Conservation (phyloP, 2,329 filamentous ascomycete species). For the Colletotrichum spaethianum region DNA sequence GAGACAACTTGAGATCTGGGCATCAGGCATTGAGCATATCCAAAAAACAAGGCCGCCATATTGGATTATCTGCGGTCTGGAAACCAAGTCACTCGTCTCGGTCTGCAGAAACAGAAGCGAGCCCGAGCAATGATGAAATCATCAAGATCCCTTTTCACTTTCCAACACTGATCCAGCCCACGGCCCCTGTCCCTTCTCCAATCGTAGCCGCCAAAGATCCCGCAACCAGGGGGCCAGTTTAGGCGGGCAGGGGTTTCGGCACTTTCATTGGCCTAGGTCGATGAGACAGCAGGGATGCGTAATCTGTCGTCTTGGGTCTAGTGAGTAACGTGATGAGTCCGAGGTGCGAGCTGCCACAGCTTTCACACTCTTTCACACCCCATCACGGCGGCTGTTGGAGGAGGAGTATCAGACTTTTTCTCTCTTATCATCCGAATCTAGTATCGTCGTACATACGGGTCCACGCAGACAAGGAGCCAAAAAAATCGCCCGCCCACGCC, state of each 20-base stretch:
- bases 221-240: conserved; percentile 46
- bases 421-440: neutral
- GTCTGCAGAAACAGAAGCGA: conserved; percentile 25
- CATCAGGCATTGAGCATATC: neutral
- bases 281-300: conserved; percentile 47
- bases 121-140: conserved; percentile 11
- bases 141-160: neutral
- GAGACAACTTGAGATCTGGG: neutral
- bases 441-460: neutral
- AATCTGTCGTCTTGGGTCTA: conserved; percentile 37
- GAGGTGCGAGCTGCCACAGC: conserved; percentile 46
- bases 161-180: neutral
- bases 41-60: neutral
- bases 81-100: conserved; percentile 20
- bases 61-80: neutral
- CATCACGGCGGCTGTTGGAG: conserved; percentile 18
- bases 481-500: neutral
- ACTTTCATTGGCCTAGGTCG: conserved; percentile 50
- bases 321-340: conserved; percentile 52
- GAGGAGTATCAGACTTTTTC: neutral
- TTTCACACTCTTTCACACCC: conserved; percentile 33
- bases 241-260: conserved; percentile 50
- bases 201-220: conserved; percentile 52
- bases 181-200: conserved; percentile 45
- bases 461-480: conserved; percentile 20